A percentile compares a stretch with the other conserved stretches of the same genome.
These are phyloP conservation scores for Microcera coccophila DNA, from an alignment of 2,329 filamentous ascomycete species.

Conservation along the genomic window DNA sequence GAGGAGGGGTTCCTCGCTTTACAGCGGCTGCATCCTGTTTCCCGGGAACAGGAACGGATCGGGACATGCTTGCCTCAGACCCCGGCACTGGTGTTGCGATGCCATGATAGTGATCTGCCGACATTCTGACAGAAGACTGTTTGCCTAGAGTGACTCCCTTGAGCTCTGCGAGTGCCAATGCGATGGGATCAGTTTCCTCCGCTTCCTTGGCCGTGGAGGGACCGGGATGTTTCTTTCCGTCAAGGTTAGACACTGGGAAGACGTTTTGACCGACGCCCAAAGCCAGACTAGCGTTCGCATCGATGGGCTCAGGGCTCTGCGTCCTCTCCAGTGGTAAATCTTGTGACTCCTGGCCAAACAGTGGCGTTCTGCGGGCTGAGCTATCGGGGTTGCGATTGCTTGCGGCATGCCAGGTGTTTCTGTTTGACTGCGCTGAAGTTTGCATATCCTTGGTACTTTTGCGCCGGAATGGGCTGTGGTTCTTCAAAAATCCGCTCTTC, in stretches of 20 bases:
- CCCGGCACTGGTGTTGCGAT: conserved; percentile 74
- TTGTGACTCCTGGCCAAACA: conserved; percentile 37
- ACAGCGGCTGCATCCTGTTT: conserved; percentile 46
- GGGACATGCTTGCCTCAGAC: conserved; percentile 37
- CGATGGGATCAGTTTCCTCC: conserved; percentile 81
- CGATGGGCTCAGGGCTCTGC: conserved; percentile 77
- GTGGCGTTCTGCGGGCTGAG: conserved; percentile 37
- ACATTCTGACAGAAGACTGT: conserved; percentile 75
- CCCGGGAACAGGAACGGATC: conserved; percentile 57
- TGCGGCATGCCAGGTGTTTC: conserved; percentile 58
- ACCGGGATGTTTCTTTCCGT: conserved; percentile 45
- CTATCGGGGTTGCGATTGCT: conserved; percentile 26
- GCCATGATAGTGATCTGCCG: conserved; percentile 95
- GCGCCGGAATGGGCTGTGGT: conserved; percentile 84
- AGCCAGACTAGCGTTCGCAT: conserved; percentile 87
- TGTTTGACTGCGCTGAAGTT: conserved; percentile 37
- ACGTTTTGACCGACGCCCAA: conserved; percentile 95
- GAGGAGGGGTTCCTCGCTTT: conserved; percentile 74
- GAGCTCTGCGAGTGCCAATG: conserved; percentile 84
- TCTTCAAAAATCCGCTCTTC: conserved; percentile 87
- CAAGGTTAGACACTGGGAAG: conserved; percentile 82
- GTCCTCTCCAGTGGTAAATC: conserved; percentile 41
- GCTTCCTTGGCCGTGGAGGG: conserved; percentile 32
- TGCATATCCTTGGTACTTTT: conserved; percentile 77
- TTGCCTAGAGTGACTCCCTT: conserved; percentile 77